A percentile compares a stretch with the other conserved stretches of the same genome.
phyloP scores from a whole-genome alignment of 2,329 filamentous ascomycete species.

The Verticillium dahliae region DNA sequence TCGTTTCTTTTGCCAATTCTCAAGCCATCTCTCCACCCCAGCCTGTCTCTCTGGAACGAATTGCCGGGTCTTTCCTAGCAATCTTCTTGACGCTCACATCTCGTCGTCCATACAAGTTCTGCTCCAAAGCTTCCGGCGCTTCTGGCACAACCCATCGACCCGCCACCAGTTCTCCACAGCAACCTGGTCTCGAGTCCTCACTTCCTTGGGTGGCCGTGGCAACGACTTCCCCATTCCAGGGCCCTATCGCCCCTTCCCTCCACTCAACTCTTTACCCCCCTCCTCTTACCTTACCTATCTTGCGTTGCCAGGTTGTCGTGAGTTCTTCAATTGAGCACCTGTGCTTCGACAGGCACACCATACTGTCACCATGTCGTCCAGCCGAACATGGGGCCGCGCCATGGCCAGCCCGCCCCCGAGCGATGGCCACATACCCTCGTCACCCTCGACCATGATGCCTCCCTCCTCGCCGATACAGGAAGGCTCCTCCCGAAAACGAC shows the following conservation, averaged over 20 bases:
- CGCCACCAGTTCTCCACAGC: not conserved
- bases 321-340: not conserved
- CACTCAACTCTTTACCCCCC: not conserved
- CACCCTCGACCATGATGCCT: constrained; percentile 3
- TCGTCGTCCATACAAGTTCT: not conserved
- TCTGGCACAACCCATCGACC: not conserved
- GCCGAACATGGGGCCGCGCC: constrained; percentile 4
- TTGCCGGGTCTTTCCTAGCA: no score
- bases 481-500: constrained; percentile 15
- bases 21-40: not conserved
- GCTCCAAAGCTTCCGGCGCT: not conserved
- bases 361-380: not conserved
- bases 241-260: not conserved
- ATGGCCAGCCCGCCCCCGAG: constrained; percentile 13
- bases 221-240: not conserved
- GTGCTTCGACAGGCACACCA: not conserved
- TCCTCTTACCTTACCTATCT: not conserved
- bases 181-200: not conserved
- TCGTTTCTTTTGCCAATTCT: not conserved
- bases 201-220: not conserved
- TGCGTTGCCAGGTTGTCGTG: no score
- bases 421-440: constrained; percentile 11
- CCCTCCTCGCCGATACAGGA: constrained; percentile 12
- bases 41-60: not conserved
- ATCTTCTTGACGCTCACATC: not conserved